Conservation (phyloP, 2,329 filamentous ascomycete species). For the Dactylellina drechsleri region DNA sequence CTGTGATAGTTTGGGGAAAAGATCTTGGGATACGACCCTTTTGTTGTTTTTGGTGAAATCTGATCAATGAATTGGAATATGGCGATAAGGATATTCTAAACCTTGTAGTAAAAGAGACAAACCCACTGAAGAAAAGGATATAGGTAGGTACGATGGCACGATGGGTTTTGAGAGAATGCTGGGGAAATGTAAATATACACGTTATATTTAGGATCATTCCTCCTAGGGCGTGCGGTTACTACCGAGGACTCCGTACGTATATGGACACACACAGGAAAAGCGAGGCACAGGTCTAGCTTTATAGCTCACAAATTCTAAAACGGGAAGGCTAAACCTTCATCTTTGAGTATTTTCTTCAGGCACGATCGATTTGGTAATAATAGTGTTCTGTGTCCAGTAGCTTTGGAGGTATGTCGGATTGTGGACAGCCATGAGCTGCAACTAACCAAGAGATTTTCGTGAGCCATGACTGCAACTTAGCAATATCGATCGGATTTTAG, state of each 20-base stretch:
- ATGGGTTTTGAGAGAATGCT: neutral
- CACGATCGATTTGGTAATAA: too few species aligned
- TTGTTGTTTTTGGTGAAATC: neutral
- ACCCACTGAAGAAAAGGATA: neutral
- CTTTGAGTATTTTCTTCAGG: too few species aligned
- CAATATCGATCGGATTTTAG: too few species aligned
- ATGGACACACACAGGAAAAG: neutral
- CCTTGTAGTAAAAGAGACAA: neutral
- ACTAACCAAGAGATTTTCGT: too few species aligned
- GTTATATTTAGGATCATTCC: neutral
- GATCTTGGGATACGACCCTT: neutral
- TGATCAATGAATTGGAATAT: too few species aligned
- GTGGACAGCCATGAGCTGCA: too few species aligned
- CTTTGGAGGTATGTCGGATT: too few species aligned
- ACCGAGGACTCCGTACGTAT: conserved; percentile 6
- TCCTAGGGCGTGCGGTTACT: conserved; percentile 1
- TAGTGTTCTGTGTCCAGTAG: too few species aligned
- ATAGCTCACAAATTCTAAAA: neutral
- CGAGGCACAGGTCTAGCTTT: neutral
- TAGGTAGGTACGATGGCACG: neutral
- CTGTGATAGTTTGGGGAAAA: too few species aligned
- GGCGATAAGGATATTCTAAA: neutral
- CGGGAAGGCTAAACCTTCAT: too few species aligned
- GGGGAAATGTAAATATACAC: conserved; percentile 12
- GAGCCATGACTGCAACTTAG: too few species aligned